Evolutionary conservation across 805 yeast genomes (phyloP), one percentile per base, ranked within the genome.

Genomic region (Zygosaccharomyces bisporus): DNA sequence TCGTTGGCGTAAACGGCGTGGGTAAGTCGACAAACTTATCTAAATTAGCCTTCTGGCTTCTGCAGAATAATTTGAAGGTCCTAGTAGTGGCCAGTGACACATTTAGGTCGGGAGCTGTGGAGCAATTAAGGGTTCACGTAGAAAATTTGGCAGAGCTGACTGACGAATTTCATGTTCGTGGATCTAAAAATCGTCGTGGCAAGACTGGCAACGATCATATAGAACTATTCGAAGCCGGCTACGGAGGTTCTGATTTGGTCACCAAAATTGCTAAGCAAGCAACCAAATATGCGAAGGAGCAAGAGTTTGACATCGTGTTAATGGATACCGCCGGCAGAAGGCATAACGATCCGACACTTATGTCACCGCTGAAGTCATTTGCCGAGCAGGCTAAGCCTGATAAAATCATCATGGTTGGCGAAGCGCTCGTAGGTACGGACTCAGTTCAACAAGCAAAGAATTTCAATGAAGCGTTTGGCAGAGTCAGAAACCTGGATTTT

Each of bases 311-410:
- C 61, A 81, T 93, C 23, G 95, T 91, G 4, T 72, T 91, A 51
- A 86, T 91, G 74, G 99, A 91, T 66, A 91, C 99, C 3, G 99
- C 99, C 0, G 99, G 99, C 34, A 79, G 99, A 70, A 81, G 98
- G 44, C 99, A 93, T 61, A 88, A 91, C 54, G 97, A 93, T 63
- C 84, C 93, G 13, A 81, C 91, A 46, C 73, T 91, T 50, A 91
- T 91, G 99, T 91, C 96, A 0, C 96, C 97, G 6, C 70, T 91
- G 52, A 95, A 89, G 54, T 87, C 91, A 44, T 91, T 91, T 65
- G 98, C 97, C 13, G 88, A 86, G 57, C 90, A 95, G 39, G 98
- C 98, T 2, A 76, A 87, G 39, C 99, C 98, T 0, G 93, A 91
- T 67, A 91, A 87, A 64, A 91, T 91, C 57, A 90, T 91, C 60